A percentile compares a stretch with the other conserved stretches of the same genome.
phyloP scores from a whole-genome alignment of 306 rosid species.

The Quercus mongolica region DNA sequence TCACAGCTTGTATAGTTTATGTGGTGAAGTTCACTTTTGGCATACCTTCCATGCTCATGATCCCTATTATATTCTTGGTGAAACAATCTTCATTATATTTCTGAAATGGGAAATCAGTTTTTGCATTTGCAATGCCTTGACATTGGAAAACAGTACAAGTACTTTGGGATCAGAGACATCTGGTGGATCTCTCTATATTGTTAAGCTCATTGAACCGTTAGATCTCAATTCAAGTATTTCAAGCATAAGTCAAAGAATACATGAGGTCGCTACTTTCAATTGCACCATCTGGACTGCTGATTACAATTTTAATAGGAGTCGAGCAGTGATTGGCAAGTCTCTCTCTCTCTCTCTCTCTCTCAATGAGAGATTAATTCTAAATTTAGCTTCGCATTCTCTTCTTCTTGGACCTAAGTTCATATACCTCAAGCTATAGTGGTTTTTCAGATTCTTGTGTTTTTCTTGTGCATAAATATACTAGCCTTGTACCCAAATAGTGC shows the following conservation, averaged over 20 bases:
- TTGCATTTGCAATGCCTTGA: conserved; percentile 43
- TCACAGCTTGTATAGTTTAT: neutral
- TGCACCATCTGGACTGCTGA: conserved; percentile 85
- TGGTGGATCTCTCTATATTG: conserved; percentile 62
- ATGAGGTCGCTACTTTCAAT: conserved; percentile 54
- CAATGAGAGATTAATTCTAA: neutral
- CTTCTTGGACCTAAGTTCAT: neutral
- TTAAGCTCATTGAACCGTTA: conserved; percentile 54
- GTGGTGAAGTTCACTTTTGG: neutral
- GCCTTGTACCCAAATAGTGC: no score
- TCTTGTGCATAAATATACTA: no score
- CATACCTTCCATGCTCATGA: neutral
- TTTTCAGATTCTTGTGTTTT: neutral
- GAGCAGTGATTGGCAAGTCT: conserved; percentile 68
- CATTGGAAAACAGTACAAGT: conserved; percentile 49
- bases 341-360: conserved; percentile 2
- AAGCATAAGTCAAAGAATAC: conserved; percentile 43
- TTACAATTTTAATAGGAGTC: conserved; percentile 48
- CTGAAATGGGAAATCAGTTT: neutral
- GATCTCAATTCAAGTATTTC: conserved; percentile 40
- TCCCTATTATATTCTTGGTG: neutral
- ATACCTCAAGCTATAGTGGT: neutral
- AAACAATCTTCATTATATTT: neutral
- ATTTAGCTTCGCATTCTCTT: neutral
- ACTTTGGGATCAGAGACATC: conserved; percentile 72